Percentiles rank a stretch among this genome's conserved stretches.
Evolutionary conservation across 495 filamentous ascomycete genomes (phyloP).

Genomic region (Aspergillus incahuasiensis): DNA sequence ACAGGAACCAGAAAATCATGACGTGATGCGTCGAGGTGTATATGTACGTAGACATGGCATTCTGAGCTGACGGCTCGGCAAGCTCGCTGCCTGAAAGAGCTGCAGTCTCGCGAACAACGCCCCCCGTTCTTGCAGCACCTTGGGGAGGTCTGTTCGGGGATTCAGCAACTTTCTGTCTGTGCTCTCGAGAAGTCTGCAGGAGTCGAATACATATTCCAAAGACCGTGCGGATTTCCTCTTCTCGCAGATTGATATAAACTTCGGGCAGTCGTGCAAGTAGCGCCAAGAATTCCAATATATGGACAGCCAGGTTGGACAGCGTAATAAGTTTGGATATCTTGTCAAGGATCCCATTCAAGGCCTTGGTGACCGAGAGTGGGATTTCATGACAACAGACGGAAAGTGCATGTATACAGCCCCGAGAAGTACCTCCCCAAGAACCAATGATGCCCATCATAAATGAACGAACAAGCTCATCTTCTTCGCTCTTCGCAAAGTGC

Average conservation of each 20-base stretch:
- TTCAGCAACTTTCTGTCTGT: conserved; percentile 39
- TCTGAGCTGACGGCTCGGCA: conserved; percentile 29
- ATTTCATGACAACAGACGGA: conserved; percentile 92
- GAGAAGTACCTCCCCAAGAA: conserved; percentile 79
- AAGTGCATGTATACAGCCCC: conserved; percentile 89
- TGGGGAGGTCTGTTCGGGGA: conserved; percentile 29
- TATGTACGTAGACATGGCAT: conserved; percentile 68
- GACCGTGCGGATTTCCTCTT: conserved; percentile 84
- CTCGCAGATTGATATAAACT: conserved; percentile 79
- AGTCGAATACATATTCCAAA: conserved; percentile 95
- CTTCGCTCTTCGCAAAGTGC: conserved; percentile 75
- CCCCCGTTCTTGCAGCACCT: conserved; percentile 36
- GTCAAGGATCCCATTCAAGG: conserved; percentile 74
- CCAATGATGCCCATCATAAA: conserved; percentile 77
- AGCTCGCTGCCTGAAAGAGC: conserved; percentile 25
- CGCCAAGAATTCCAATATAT: conserved; percentile 89
- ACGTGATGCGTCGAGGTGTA: conserved; percentile 91
- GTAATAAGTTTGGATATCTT: conserved; percentile 95
- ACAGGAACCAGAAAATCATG: conserved; percentile 94
- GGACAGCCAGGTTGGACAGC: conserved; percentile 81
- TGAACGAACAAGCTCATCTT: conserved; percentile 80
- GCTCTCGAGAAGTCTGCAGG: conserved; percentile 67
- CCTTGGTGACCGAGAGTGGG: conserved; percentile 74
- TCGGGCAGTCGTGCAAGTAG: conserved; percentile 79
- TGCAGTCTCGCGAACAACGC: conserved; percentile 38